Evolutionary conservation across 441 rosid genomes (phyloP).

Genomic region (Euphorbia celastroides): DNA sequence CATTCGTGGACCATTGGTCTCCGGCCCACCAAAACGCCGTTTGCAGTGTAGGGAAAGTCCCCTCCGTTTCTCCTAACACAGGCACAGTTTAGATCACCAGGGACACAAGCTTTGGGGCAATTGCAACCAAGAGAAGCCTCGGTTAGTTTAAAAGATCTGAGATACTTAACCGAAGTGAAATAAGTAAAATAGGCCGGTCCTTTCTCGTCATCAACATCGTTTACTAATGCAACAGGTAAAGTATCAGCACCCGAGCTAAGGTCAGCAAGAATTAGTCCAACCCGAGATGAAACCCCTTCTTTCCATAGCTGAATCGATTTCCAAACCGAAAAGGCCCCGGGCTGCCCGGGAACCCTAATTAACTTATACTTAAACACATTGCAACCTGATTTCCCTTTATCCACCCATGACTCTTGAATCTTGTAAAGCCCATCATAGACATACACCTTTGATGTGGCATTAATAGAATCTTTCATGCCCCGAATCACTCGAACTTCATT

Average conservation of each 20-base stretch:
- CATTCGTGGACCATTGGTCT: constrained; percentile 57
- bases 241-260: constrained; percentile 66
- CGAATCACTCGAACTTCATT: constrained; percentile 77
- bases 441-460: constrained; percentile 45
- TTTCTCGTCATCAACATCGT: constrained; percentile 67
- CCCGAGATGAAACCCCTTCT: constrained; percentile 45
- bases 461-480: constrained; percentile 51
- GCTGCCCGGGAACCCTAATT: constrained; percentile 62
- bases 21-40: constrained; percentile 46
- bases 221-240: constrained; percentile 58
- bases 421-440: constrained; percentile 78
- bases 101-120: constrained; percentile 44
- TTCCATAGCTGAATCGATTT: constrained; percentile 70
- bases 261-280: constrained; percentile 61
- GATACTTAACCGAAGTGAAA: constrained; percentile 40
- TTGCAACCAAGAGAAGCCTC: constrained; percentile 45
- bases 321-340: constrained; percentile 58
- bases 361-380: constrained; percentile 74
- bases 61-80: constrained; percentile 67
- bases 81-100: constrained; percentile 50
- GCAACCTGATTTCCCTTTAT: constrained; percentile 74
- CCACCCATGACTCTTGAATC: constrained; percentile 78
- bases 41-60: constrained; percentile 48
- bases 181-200: constrained; percentile 74
- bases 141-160: constrained; percentile 34